Percentiles rank a stretch among this genome's conserved stretches.
These are phyloP conservation scores for Sporormia fimetaria DNA, from an alignment of 495 filamentous ascomycete species.

Conservation along the genomic window DNA sequence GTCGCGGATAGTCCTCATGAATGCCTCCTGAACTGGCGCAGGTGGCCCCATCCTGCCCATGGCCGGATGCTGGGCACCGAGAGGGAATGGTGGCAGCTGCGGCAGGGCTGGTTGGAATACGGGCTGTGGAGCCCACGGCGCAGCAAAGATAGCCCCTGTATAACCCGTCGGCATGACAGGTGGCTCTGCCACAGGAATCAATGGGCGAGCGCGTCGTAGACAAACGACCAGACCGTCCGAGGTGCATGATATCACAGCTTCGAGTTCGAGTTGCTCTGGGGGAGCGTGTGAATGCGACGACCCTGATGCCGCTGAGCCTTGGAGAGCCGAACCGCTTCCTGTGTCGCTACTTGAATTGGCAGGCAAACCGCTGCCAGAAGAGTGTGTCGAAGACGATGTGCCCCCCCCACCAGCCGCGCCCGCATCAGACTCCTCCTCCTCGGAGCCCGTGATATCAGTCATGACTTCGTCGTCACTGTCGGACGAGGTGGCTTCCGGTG, in stretches of 20 bases:
- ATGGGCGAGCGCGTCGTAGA: constrained; percentile 60
- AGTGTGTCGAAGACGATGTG: background rate
- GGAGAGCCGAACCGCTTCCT: background rate
- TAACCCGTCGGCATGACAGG: constrained; percentile 38
- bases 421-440: constrained; percentile 27
- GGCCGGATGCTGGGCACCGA: constrained; percentile 18
- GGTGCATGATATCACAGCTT: constrained; percentile 82
- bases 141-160: constrained; percentile 62
- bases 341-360: background rate
- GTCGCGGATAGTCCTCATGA: constrained; percentile 74
- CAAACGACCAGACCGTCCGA: constrained; percentile 83
- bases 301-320: constrained; percentile 27
- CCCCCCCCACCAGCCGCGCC: constrained; percentile 2
- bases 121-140: constrained; percentile 62
- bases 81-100: constrained; percentile 26
- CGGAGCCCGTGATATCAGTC: constrained; percentile 31
- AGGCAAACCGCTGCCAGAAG: constrained; percentile 3
- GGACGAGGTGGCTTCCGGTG: constrained; percentile 24
- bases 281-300: constrained; percentile 11
- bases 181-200: constrained; percentile 42
- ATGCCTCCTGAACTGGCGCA: constrained; percentile 36
- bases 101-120: constrained; percentile 31
- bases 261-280: constrained; percentile 49
- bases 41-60: constrained; percentile 14
- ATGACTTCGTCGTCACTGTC: constrained; percentile 33